Percentiles rank a stretch among this genome's conserved stretches.
Conservation (phyloP, 805 yeast genomes). For the Candida gorgasii region DNA sequence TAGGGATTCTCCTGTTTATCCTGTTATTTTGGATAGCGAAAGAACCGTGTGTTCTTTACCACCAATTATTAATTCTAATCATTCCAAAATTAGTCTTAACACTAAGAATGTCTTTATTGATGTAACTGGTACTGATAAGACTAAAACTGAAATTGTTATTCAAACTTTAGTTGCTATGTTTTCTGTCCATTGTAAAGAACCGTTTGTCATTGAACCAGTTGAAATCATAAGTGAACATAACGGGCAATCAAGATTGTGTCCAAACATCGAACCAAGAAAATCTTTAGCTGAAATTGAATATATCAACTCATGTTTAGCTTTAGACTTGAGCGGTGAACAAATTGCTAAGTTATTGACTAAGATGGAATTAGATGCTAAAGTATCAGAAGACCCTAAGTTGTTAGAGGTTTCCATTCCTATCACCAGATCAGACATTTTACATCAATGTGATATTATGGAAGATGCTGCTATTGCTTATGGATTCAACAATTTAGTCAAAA, state of each 20-base stretch:
- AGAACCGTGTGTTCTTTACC: conserved; percentile 88
- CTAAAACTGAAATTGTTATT: conserved; percentile 91
- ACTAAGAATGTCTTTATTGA: conserved; percentile 91
- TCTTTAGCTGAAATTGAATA: conserved; percentile 77
- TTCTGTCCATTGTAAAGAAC: conserved; percentile 77
- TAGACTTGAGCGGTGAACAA: conserved; percentile 66
- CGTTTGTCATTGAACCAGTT: conserved; percentile 89
- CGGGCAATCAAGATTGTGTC: conserved; percentile 70
- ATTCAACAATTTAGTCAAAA: conserved; percentile 80
- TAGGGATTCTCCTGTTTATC: conserved; percentile 84
- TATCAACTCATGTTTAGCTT: conserved; percentile 92
- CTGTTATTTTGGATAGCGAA: conserved; percentile 79
- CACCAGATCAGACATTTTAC: conserved; percentile 94
- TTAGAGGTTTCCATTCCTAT: conserved; percentile 78
- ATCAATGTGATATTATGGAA: conserved; percentile 98
- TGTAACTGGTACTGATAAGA: conserved; percentile 90
- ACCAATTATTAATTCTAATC: conserved; percentile 93
- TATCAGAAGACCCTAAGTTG: conserved; percentile 45
- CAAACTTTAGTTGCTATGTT: conserved; percentile 96
- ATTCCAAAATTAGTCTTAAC: conserved; percentile 79
- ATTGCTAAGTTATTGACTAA: conserved; percentile 67
- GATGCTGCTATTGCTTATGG: conserved; percentile 98
- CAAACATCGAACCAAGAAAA: conserved; percentile 65
- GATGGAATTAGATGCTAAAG: conserved; percentile 75
- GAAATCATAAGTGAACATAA: conserved; percentile 82